Evolutionary conservation across 257 asterid species (phyloP), one percentile per base, ranked within the genome.

Genomic region (Petunia axillaris): DNA sequence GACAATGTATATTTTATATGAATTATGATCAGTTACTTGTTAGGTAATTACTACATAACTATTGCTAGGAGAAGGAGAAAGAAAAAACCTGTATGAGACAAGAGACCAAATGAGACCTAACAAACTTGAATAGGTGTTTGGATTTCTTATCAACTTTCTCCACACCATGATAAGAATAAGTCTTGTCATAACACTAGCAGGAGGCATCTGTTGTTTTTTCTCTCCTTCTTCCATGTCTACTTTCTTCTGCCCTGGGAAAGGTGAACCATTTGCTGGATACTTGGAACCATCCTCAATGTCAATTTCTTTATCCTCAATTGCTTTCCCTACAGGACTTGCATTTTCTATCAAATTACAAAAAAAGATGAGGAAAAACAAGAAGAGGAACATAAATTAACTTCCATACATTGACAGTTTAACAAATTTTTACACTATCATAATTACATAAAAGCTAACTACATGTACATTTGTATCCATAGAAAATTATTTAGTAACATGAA

Each of bases 101-200:
- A 95, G 92, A 39, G 99, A 95, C 99, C 99, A 95, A 13, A 89
- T 88, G 60, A 95, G 89, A 46, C 99, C 99, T 10, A 93, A 8
- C 64, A 91, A 89, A 78, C 98, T 95, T 46, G 99, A 90, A 77
- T 95, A 95, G 67, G 98, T 95, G 74, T 95, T 95, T 84, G 99
- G 99, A 82, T 95, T 95, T 84, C 98, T 92, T 54, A 95, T 95
- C 59, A 93, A 92, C 76, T 95, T 95, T 76, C 98, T 90, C 99
- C 98, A 95, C 10, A 95, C 99, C 98, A 95, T 95, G 79, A 95
- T 93, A 37, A 95, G 82, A 4, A 95, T 93, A 25, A 95, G 95
- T 86, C 97, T 93, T 15, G 95, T 95, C 98, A 95, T 93, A 9
- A 95, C 98, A 82, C 95, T 92, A 14, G 98, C 91, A 0, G 98